Evolutionary conservation across 768 basidiomycete genomes (phyloP), one percentile per base, ranked within the genome.

Genomic region (Russula compacta): DNA sequence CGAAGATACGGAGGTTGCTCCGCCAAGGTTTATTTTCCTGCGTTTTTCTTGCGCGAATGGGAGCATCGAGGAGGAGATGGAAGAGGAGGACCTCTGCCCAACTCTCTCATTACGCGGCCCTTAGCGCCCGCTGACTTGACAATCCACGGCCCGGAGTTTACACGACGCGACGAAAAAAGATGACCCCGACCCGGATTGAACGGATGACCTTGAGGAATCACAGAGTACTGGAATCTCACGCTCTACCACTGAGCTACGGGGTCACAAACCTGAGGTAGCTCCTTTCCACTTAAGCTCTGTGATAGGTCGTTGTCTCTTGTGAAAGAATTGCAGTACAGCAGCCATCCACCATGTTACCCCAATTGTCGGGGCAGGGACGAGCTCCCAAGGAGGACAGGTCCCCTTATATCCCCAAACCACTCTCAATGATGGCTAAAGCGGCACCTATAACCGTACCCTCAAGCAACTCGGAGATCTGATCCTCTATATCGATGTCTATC

Each of bases 21-120:
- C 90, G 15, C 90, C 90, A 19, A 92, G 79, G 69, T 92, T 91
- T 65, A 92, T 92, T 47, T 85, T 80, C 58, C 82, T 77, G 50
- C 74, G 71, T 47, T 74, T 73, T 54, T 84, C 79, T 67, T 78
- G 75, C 40, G 76, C 78, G 66, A 84, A 82, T 48, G 83, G 52
- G 15, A 79, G 77, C 56, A 78, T 68, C 33, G 56, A 54, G 42
- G 49, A 19, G 33, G 43, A 21, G 56, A 32, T 43, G 55, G n/a
- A 40, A 50, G 53, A 33, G 1, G 51, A 35, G 17, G n/a, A 24
- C 35, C 21, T 29, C 4, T 10, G 43, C 50, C 35, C 35, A 19
- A 35, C 43, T 36, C 47, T 47, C 59, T 15, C n/a, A 52, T 58
- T 53, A 53, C 61, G 61, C 61, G 56, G 47, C 56, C 44, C 19